Evolutionary conservation across 495 filamentous ascomycete genomes (phyloP).

Genomic region (Neurospora sp.): DNA sequence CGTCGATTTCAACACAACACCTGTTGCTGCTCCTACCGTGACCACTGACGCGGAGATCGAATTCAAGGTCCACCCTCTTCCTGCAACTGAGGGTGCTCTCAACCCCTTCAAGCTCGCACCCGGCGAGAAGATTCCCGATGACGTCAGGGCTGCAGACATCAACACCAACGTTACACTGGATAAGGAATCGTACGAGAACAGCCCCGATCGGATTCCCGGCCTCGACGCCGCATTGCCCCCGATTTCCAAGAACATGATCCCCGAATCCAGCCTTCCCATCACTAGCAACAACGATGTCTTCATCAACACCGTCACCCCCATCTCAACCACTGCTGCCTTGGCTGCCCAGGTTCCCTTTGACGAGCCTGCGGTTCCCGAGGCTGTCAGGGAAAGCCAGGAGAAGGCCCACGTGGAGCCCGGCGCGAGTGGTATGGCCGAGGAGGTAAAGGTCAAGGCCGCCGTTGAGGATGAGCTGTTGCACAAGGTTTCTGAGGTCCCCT

Average conservation of each 20-base stretch:
- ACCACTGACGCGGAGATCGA: constrained; percentile 8
- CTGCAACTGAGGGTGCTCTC: constrained; percentile 63
- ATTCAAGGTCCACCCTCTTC: constrained; percentile 62
- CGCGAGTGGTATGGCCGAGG: constrained; percentile 45
- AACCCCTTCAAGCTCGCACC: constrained; percentile 73
- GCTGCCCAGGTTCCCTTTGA: constrained; percentile 53
- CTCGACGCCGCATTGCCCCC: constrained; percentile 50
- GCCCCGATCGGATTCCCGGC: constrained; percentile 44
- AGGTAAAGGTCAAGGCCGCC: constrained; percentile 49
- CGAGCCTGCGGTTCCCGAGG: constrained; percentile 53
- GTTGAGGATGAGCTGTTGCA: constrained; percentile 51
- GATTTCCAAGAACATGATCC: constrained; percentile 58
- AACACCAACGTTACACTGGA: constrained; percentile 61
- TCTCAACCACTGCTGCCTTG: constrained; percentile 62
- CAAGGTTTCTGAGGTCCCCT: constrained; percentile 45
- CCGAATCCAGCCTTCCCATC: constrained; percentile 78
- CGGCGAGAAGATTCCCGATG: constrained; percentile 68
- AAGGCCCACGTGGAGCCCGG: constrained; percentile 48
- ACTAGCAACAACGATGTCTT: constrained; percentile 38
- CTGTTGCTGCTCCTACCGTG: background rate
- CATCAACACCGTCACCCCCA: constrained; percentile 58
- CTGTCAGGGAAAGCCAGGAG: constrained; percentile 58
- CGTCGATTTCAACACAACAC: constrained; percentile 15
- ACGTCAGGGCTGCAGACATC: constrained; percentile 42
- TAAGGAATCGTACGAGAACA: constrained; percentile 73